Percentiles rank a stretch among this genome's conserved stretches.
Evolutionary conservation across 345 rosid species (phyloP).

Genomic region (Eucalyptus melliodora): DNA sequence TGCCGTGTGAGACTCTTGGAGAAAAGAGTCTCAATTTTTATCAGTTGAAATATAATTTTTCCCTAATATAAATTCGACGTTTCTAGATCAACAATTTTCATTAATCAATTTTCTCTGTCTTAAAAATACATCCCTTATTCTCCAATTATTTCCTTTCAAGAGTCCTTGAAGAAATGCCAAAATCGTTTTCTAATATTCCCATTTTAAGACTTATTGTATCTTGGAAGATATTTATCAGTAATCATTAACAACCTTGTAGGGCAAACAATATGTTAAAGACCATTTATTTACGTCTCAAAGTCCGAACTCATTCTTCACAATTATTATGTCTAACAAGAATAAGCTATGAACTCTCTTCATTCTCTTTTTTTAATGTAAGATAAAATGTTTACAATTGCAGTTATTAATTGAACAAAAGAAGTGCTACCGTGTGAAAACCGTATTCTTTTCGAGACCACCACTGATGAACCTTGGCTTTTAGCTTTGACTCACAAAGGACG

Average conservation of each 20-base stretch:
- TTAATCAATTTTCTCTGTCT: not conserved
- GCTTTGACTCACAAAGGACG: no score
- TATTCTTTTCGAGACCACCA: no score
- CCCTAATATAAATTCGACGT: no score
- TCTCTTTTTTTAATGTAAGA: not conserved
- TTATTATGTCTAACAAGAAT: not conserved
- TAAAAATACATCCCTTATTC: not conserved
- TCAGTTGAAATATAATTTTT: no score
- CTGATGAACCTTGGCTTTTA: no score
- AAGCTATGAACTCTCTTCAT: not conserved
- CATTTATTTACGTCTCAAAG: not conserved
- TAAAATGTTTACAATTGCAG: no score
- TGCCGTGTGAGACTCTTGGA: no score
- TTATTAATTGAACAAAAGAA: no score
- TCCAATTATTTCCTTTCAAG: not conserved
- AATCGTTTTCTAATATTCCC: not conserved
- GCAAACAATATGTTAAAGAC: not conserved
- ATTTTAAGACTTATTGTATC: not conserved
- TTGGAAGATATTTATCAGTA: no score
- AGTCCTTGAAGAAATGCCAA: not conserved
- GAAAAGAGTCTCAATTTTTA: no score
- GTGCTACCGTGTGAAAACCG: no score
- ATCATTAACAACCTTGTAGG: not conserved
- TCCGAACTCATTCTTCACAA: not conserved
- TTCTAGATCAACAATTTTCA: not conserved